A percentile compares a stretch with the other conserved stretches of the same genome.
phyloP scores from a whole-genome alignment of 176 grass and related monocot genomes.

The Ensete glaucum region DNA sequence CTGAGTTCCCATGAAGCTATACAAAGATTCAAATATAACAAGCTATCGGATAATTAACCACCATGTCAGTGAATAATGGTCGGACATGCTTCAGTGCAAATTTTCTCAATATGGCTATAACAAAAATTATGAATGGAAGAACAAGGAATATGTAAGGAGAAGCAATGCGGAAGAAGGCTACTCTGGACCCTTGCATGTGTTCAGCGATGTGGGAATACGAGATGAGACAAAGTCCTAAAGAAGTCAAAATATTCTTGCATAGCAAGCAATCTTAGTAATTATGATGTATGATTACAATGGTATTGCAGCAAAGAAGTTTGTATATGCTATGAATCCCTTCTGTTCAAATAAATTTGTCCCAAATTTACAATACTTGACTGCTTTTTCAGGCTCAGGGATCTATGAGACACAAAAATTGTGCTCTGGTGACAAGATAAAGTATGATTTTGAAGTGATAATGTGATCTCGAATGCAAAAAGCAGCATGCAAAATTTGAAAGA shows the following conservation, averaged over 20 bases:
- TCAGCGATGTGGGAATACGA: neutral
- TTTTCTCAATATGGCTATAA: neutral
- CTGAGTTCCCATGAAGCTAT: neutral
- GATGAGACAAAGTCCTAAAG: neutral
- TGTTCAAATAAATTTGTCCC: neutral
- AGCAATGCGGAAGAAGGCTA: neutral
- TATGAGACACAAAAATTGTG: neutral
- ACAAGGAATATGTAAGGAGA: neutral
- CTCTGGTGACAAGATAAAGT: neutral
- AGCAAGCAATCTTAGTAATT: neutral
- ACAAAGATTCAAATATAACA: neutral
- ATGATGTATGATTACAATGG: too few relatives aligned
- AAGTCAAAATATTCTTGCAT: neutral
- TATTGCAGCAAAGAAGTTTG: neutral
- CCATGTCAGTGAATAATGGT: neutral
- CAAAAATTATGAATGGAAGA: neutral
- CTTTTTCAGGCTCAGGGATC: neutral
- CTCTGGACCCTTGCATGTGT: neutral
- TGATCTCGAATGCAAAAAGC: neutral
- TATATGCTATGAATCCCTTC: neutral
- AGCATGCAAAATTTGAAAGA: neutral
- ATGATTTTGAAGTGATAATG: neutral
- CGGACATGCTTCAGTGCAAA: neutral
- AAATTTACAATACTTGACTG: neutral
- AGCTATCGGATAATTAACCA: too few relatives aligned